These are phyloP conservation scores for Echeveria elegans DNA, from an alignment of 164 flowering plant genomes.

Conservation along the genomic window DNA sequence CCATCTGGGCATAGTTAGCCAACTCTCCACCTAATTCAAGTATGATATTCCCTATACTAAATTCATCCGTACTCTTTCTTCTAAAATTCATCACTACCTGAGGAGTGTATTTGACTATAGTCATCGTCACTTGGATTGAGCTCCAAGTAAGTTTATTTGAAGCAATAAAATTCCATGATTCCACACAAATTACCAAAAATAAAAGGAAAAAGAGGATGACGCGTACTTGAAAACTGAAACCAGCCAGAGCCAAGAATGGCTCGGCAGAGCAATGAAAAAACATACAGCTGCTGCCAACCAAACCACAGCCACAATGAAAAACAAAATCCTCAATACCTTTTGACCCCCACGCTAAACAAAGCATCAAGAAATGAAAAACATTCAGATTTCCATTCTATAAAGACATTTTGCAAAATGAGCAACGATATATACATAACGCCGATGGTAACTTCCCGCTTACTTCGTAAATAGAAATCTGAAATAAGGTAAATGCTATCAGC, in stretches of 20 bases:
- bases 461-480: conserved; percentile 67
- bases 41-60: conserved; percentile 86
- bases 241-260: conserved; percentile 84
- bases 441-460: conserved; percentile 26
- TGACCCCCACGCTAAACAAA: conserved; percentile 63
- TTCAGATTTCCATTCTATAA: not conserved
- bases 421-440: not conserved
- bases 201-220: conserved; percentile 14
- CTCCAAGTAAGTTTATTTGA: conserved; percentile 32
- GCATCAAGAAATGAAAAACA: not conserved
- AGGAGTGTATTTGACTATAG: conserved; percentile 80
- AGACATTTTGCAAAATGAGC: not conserved
- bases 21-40: conserved; percentile 79
- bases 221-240: conserved; percentile 62
- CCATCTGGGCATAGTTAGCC: conserved; percentile 76
- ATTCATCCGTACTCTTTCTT: conserved; percentile 85
- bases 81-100: conserved; percentile 83
- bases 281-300: conserved; percentile 59
- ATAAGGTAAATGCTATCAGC: conserved; percentile 53
- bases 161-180: not conserved
- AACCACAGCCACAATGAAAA: conserved; percentile 34
- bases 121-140: conserved; percentile 76
- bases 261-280: conserved; percentile 54
- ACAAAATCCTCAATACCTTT: conserved; percentile 46
- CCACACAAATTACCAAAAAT: not conserved